Evolutionary conservation across 1,284 basidiomycete species (phyloP).

Genomic region (Cryptococcus sp.): DNA sequence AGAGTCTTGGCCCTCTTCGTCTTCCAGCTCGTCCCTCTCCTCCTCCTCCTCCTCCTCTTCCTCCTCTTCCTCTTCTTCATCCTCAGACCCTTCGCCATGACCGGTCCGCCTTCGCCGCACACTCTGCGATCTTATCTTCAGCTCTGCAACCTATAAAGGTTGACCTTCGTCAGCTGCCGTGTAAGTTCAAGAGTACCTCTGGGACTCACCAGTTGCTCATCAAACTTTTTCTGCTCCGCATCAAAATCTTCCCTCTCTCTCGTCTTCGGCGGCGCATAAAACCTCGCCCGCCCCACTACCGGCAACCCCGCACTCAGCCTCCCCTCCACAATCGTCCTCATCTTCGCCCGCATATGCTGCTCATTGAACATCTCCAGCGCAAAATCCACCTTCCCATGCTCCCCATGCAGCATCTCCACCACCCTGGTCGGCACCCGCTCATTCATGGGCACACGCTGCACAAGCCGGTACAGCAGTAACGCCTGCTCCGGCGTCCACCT

Average conservation of each 20-base stretch:
- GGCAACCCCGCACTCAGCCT: conserved; percentile 16
- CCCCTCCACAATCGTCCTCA: conserved; percentile 24
- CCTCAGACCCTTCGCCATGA: too few relatives aligned
- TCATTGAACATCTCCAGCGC: conserved; percentile 28
- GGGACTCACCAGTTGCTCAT: too few relatives aligned
- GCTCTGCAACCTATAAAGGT: too few relatives aligned
- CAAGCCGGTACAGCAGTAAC: conserved; percentile 36
- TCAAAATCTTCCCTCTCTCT: conserved; percentile 4
- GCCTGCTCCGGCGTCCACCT: conserved; percentile 31
- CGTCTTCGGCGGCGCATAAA: conserved; percentile 19
- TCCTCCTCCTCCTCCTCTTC: too few relatives aligned
- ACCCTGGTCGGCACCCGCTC: conserved; percentile 32
- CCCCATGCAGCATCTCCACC: conserved; percentile 36
- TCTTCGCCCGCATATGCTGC: conserved; percentile 45
- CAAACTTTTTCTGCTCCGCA: not conserved
- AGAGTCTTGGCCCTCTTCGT: too few relatives aligned
- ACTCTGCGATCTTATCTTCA: too few relatives aligned
- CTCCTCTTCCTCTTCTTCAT: too few relatives aligned
- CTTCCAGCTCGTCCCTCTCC: too few relatives aligned
- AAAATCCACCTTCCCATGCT: conserved; percentile 18
- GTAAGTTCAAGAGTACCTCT: too few relatives aligned
- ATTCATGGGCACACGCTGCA: conserved; percentile 35
- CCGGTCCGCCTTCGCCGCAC: too few relatives aligned
- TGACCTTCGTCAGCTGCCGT: too few relatives aligned
- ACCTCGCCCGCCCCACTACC: conserved; percentile 33